These are phyloP conservation scores for Petasospora rhodanensis DNA, from an alignment of 1,139 yeast genomes.

Conservation along the genomic window DNA sequence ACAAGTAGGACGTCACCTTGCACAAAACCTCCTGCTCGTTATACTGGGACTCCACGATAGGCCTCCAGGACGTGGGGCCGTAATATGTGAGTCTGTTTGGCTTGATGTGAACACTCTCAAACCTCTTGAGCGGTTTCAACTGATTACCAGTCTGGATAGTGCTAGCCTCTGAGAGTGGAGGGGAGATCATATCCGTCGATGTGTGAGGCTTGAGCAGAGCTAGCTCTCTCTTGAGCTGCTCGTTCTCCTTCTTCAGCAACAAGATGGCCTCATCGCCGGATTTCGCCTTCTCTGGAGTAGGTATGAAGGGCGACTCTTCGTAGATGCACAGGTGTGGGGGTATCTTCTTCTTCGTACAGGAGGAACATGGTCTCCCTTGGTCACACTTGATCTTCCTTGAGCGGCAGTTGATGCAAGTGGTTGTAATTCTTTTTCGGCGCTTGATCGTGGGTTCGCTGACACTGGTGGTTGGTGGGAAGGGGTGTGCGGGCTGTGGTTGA, in stretches of 20 bases:
- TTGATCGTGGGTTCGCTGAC: slow-evolving; percentile 9
- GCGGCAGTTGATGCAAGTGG: slow-evolving; percentile 28
- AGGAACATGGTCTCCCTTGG: slow-evolving; percentile 27
- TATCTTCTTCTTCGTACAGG: slow-evolving; percentile 24
- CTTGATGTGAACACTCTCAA: slow-evolving; percentile 6
- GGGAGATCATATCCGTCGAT: no score
- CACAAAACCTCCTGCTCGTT: slow-evolving; percentile 8
- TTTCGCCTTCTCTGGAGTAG: slow-evolving; percentile 7
- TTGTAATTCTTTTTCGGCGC: slow-evolving; percentile 25
- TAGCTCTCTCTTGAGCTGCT: slow-evolving; percentile 13
- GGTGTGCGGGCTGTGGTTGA: no score
- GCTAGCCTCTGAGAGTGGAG: no score
- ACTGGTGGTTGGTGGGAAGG: no score
- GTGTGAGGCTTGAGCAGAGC: slow-evolving; percentile 9
- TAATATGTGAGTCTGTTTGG: slow-evolving; percentile 14
- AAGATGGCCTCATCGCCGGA: slow-evolving; percentile 11
- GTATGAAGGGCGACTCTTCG: slow-evolving; percentile 23
- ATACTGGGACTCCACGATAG: slow-evolving; percentile 12
- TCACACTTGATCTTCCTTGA: slow-evolving; percentile 29
- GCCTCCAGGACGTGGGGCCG: slow-evolving; percentile 25
- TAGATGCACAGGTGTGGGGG: slow-evolving; percentile 25
- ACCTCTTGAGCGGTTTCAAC: slow-evolving; percentile 3
- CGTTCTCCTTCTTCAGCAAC: slow-evolving; percentile 15
- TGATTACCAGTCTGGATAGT: no score
- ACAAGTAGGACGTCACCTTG: slow-evolving; percentile 13